These are phyloP conservation scores for Tetrahymena malaccensis DNA, from an alignment of 73 alveolate genomes.

Conservation along the genomic window DNA sequence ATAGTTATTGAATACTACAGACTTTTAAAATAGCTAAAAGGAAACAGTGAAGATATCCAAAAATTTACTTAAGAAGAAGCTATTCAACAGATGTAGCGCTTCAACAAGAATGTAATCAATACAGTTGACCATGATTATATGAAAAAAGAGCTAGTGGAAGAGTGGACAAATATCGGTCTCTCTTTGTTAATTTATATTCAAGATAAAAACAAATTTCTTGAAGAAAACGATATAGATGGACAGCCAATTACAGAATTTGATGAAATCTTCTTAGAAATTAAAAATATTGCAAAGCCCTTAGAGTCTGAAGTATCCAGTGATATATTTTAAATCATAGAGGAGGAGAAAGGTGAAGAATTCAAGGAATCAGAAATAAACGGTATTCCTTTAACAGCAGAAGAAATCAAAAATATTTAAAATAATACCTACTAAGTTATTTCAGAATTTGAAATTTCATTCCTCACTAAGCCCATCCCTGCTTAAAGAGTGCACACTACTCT, in stretches of 20 bases:
- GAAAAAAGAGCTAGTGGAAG: background rate
- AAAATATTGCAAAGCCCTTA: background rate
- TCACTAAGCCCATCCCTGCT: background rate
- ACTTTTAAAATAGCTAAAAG: background rate
- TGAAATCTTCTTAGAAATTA: background rate
- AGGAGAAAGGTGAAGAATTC: background rate
- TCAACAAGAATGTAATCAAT: background rate
- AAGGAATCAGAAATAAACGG: background rate
- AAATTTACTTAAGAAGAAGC: background rate
- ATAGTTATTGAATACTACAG: background rate
- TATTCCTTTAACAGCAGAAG: background rate
- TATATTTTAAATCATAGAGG: background rate
- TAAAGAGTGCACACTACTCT: background rate
- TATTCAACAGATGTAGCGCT: background rate
- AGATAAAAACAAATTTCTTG: background rate
- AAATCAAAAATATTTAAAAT: background rate
- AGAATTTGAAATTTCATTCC: background rate
- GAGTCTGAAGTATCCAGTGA: background rate
- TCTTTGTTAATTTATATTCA: background rate
- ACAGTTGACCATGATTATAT: background rate
- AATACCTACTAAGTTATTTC: background rate
- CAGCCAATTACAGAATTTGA: background rate
- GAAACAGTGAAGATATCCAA: background rate
- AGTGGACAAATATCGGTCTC: background rate
- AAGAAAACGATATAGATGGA: background rate